Evolutionary conservation across 345 rosid species (phyloP).

Genomic region (Salix suchowensis): DNA sequence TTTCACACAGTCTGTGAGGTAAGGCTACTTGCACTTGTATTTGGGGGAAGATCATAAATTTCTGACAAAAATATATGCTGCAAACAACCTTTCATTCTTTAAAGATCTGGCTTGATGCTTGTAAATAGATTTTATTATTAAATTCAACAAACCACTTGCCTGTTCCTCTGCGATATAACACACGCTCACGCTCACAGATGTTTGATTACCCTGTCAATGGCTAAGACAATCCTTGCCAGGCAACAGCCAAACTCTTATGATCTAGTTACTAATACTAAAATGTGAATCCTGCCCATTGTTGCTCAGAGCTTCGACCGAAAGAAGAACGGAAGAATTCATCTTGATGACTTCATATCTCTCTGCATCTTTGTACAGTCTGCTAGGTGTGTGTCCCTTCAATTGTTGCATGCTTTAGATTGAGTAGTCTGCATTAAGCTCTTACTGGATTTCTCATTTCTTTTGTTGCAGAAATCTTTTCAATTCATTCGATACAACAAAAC

Average conservation of each 20-base stretch:
- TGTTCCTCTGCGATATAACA: neutral
- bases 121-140: neutral
- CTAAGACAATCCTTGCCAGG: neutral
- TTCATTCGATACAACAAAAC: constrained; percentile 67
- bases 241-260: neutral
- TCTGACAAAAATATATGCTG: neutral
- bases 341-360: constrained; percentile 67
- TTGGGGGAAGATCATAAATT: neutral
- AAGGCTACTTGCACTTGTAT: neutral
- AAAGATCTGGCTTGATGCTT: neutral
- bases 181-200: too few species aligned
- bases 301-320: constrained; percentile 59
- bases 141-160: neutral
- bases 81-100: neutral
- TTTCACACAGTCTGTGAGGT: constrained; percentile 70
- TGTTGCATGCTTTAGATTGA: neutral
- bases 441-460: neutral
- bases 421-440: neutral
- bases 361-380: constrained; percentile 69
- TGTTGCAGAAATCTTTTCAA: constrained; percentile 52
- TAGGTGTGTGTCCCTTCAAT: constrained; percentile 31
- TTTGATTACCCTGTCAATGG: neutral
- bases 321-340: constrained; percentile 55
- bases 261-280: neutral
- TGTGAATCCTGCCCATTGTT: neutral